Base-by-base conservation (phyloP, 768 basidiomycete species). In the Leccinum sublutescens region DNA sequence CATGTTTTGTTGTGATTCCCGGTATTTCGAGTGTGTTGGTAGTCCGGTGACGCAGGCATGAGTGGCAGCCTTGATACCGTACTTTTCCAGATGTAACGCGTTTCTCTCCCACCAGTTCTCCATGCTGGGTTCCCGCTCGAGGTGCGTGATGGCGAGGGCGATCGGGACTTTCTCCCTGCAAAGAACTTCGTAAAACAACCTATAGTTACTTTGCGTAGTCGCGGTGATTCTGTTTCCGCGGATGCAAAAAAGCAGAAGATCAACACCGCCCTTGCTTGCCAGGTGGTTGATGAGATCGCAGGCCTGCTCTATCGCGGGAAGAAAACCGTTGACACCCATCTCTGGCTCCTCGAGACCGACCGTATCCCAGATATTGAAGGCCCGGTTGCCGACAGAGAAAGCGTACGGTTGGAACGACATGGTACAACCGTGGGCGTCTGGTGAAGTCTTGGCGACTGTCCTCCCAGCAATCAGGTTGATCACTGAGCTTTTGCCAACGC, bases 171-270 rank as follows among this genome's bases (percentile, higher is more conserved):
- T 6, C 17, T 66, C 60, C 50, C 62, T 68, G 59, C 80, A 80
- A 12, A 80, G 74, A 10, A 79, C 72, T 47, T 80, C 73, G n/a
- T 69, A 69, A 64, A 80, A 78, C 31, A 80, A 40, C 53, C 67
- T 65, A 63, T 78, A 80, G 66, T 80, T 81, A 59, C 73, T 72
- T 54, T 71, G 68, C 40, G 71, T 67, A 1, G 66, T 67, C 50
- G 72, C 74, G 8, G 70, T 76, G 65, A 79, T 71, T 43, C 77
- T 66, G n/a, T 78, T 76, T 11, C 72, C 77, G 3, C 77, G 75
- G 19, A 81, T 75, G 60, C 74, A 74, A 61, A 74, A 80, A 0
- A 80, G 67, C 1, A 81, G 68, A 25, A 81, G 74, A 60, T 71
- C 71, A 14, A 82, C 66, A 33, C 80, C 80, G 1, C 68, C 75